These are phyloP conservation scores for Wallacemonas collosoma DNA, from an alignment of 208 protist species.

Conservation along the genomic window DNA sequence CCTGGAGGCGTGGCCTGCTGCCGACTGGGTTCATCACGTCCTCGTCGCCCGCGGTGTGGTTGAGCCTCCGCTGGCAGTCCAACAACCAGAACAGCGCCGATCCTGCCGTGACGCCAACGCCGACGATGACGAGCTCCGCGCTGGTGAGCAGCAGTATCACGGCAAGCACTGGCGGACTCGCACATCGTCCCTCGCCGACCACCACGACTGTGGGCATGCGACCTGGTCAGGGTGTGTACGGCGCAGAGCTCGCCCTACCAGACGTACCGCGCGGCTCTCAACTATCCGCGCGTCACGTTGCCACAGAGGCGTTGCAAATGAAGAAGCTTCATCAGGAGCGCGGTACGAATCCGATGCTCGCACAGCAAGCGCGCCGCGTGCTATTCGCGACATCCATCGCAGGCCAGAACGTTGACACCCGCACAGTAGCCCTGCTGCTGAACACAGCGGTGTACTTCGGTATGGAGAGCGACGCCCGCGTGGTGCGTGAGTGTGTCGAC, in stretches of 20 bases:
- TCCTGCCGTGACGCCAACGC: not conserved
- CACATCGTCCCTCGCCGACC: not conserved
- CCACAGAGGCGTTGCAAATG: slow-evolving; percentile 90
- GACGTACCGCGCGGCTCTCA: slow-evolving; percentile 73
- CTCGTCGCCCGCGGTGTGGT: not conserved
- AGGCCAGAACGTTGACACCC: slow-evolving; percentile 84
- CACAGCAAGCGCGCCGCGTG: slow-evolving; percentile 89
- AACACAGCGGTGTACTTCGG: slow-evolving; percentile 94
- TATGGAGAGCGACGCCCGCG: slow-evolving; percentile 89
- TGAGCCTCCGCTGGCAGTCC: not conserved
- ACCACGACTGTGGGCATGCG: slow-evolving; percentile 21
- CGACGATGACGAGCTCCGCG: no score
- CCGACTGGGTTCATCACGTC: no score
- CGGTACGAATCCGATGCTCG: slow-evolving; percentile 88
- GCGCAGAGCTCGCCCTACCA: slow-evolving; percentile 69
- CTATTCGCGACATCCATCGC: slow-evolving; percentile 89
- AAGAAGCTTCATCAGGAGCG: slow-evolving; percentile 92
- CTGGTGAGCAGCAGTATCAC: not conserved
- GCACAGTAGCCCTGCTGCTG: slow-evolving; percentile 83
- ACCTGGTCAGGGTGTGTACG: slow-evolving; percentile 37
- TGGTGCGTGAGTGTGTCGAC: slow-evolving; percentile 93
- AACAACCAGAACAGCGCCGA: not conserved
- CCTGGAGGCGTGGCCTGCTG: no score
- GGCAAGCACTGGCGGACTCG: not conserved
- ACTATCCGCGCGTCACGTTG: slow-evolving; percentile 85